Percentiles rank a stretch among this genome's conserved stretches.
Conservation (phyloP, 140 eudicot genomes). For the Erigeron philadelphicus region DNA sequence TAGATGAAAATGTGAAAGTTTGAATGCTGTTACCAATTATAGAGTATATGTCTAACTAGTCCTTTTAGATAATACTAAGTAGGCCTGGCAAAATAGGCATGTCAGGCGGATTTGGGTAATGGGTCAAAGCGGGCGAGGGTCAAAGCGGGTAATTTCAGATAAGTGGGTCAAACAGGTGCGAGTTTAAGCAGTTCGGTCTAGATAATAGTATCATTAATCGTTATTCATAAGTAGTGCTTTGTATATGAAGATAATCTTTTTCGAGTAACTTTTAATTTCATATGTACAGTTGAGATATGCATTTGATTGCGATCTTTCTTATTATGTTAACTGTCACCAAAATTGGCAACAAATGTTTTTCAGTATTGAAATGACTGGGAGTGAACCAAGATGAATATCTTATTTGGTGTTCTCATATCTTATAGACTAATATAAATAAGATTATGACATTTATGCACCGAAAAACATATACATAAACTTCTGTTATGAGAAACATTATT, state of each 20-base stretch:
- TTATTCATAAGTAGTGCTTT: background rate
- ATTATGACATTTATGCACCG: conserved; percentile 21
- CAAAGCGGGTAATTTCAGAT: no score
- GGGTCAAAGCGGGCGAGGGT: no score
- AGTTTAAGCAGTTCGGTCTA: no score
- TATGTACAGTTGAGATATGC: conserved; percentile 6
- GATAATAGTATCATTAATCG: background rate
- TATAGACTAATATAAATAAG: conserved; percentile 14
- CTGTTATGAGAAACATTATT: conserved; percentile 14
- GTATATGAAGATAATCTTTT: background rate
- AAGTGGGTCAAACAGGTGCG: no score
- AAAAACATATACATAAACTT: background rate
- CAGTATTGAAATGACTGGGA: conserved; percentile 1
- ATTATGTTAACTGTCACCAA: background rate
- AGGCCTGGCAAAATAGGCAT: no score
- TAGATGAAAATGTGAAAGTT: background rate
- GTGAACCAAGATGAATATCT: background rate
- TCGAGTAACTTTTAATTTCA: background rate
- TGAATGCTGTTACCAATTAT: background rate
- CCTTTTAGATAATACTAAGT: background rate
- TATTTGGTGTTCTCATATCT: background rate
- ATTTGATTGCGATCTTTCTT: conserved; percentile 5
- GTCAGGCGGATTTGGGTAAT: no score
- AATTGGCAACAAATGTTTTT: conserved; percentile 7
- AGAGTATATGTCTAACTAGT: background rate